These are phyloP conservation scores for Cudoniella acicularis DNA, from an alignment of 495 filamentous ascomycete species.

Conservation along the genomic window DNA sequence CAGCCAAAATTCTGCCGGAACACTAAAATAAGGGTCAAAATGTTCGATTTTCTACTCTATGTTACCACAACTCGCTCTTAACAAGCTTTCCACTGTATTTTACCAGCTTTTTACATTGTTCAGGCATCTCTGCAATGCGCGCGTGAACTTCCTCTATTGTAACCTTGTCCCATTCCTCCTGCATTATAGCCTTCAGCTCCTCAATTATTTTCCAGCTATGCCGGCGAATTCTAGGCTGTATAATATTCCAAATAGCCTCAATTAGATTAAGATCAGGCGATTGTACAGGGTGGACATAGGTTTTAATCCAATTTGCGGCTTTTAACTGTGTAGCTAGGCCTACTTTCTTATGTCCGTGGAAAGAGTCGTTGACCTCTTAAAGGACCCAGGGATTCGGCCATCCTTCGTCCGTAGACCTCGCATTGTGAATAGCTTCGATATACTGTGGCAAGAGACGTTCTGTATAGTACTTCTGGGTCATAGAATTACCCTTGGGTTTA, in stretches of 20 bases:
- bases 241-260: slow-evolving; percentile 7
- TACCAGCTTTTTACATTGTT: neutral
- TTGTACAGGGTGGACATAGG: slow-evolving; percentile 2
- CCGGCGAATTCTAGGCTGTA: slow-evolving; percentile 6
- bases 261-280: slow-evolving; percentile 13
- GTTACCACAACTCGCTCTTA: slow-evolving; percentile 3
- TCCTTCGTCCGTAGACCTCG: neutral
- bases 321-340: neutral
- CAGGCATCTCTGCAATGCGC: slow-evolving; percentile 4
- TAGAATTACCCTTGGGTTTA: slow-evolving; percentile 11
- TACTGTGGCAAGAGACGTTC: slow-evolving; percentile 6
- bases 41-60: no score
- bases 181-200: neutral
- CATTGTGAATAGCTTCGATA: neutral
- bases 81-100: slow-evolving; percentile 1
- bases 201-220: neutral
- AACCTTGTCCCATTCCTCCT: slow-evolving; percentile 9
- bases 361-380: neutral
- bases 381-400: neutral
- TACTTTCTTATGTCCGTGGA: neutral
- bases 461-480: slow-evolving; percentile 10
- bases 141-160: slow-evolving; percentile 1
- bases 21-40: no score
- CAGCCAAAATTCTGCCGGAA: no score
- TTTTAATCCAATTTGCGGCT: neutral